Base-by-base conservation (phyloP, 2,329 filamentous ascomycete genomes). In the Exophiala viscosa region DNA sequence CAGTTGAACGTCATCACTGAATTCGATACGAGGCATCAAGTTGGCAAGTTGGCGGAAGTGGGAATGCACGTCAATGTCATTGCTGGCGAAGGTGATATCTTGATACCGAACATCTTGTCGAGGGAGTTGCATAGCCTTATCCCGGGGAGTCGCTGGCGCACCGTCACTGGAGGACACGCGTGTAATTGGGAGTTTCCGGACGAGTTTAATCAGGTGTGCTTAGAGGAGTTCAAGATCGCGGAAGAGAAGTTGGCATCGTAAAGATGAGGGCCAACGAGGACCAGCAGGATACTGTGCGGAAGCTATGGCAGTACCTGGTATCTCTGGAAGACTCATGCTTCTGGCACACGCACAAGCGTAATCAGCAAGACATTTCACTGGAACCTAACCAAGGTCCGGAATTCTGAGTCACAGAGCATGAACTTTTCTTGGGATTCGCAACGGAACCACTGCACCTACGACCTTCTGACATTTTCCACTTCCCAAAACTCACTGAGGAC, bases 161-260 rank as follows among this genome's bases (percentile, higher is more conserved):
- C 41, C 3, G 52, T 46, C 3, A 45, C 13, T 17, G 54, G 54
- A 6, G 49, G 49, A 7, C 54, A 56, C 15, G 50, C 49, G 9
- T 56, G 54, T 23, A 52, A 50, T 23, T 50, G 41, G 45, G 54
- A 56, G 42, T 49, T 38, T 33, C 33, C 49, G n/a, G 49, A 50
- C 32, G 46, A 45, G 45, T 56, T 56, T n/a, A 56, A 53, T 14
- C 2, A 28, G 41, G 39, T 32, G 11, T 52, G 44, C 28, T 33
- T 56, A 20, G 33, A 46, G 4, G 20, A 13, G 32, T 56, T 46
- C 45, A 45, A 28, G 33, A 31, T 18, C 5, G 43, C 36, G 23
- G 45, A 45, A 8, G 35, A 34, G 31, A 47, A 32, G 23, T 23
- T 42, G 9, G 18, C 18, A 23, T 31, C 20, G 18, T 42, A 23